Evolutionary conservation across 2,329 filamentous ascomycete genomes (phyloP), one percentile per base, ranked within the genome.

Genomic region (Penicillium sp.): DNA sequence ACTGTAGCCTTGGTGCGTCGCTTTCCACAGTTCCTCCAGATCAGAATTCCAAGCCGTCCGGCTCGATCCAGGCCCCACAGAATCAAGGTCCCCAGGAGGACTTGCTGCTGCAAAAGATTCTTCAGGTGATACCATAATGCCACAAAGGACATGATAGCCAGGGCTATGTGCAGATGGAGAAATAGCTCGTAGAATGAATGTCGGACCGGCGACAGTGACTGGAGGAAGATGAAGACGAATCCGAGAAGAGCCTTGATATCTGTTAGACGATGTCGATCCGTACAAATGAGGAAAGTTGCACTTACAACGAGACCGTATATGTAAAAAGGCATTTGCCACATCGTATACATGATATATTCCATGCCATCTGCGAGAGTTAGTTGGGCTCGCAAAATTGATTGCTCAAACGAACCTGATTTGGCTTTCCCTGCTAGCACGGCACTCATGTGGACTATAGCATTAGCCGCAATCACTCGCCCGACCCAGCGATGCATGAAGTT

Each of bases 401-500:
- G n/a, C 25, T 13, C 9, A 27, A 27, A 50, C 54, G 22, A 32
- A 62, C 57, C 32, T 23, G 45, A 25, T n/a, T 41, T 41, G 13
- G 44, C 47, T 25, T 50, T 39, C 3, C 43, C 47, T 0, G 45
- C 56, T 8, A 61, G 18, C 27, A 60, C 58, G 18, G 47, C 50
- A 22, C 45, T 38, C 27, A 82, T 82, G 63, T 93, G 86, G 15
- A 84, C 69, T 30, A 86, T 52, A 5, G 76, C 68, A 58, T 89
- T 82, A 6, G 80, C 40, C 9, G 84, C 75, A 18, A 84, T 77
- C 26, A 87, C 75, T 16, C 85, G 76, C 14, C 84, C 85, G 45
- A 85, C 76, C 84, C 85, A 92, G 45, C 85, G 79, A 64, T 92
- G 85, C 41, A 89, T 70, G 8, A 90, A 78, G 61, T 95, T 95